Evolutionary conservation across 2,329 filamentous ascomycete species (phyloP), one percentile per base, ranked within the genome.

Genomic region (Biscogniauxia marginata): DNA sequence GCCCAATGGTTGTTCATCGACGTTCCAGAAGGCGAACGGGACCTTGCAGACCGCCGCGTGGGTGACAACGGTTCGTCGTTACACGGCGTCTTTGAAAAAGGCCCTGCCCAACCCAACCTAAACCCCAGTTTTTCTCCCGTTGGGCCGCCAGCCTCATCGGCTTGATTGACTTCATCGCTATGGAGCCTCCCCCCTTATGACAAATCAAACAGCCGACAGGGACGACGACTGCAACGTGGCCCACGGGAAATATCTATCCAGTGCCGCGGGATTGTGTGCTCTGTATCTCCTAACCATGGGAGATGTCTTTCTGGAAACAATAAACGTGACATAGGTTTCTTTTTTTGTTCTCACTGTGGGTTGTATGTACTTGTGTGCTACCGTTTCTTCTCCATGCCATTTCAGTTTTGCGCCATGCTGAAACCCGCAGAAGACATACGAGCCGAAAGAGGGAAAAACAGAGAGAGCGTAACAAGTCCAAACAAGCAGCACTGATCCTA

Each of bases 41-140:
- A 64, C 65, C 64, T 66, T 68, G 64, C 66, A 67, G 56, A 44
- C 48, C 53, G 60, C 58, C 60, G 58, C 64, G 59, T 58, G 56
- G 61, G 55, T 56, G 49, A 56, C 58, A 58, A 58, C 58, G 52
- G 61, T 54, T 53, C 61, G 59, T 58, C 55, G 61, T 68, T 59
- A 62, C 65, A 66, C 65, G 46, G 56, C 66, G 52, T 50, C 56
- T 57, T 66, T 60, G 57, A 62, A 54, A 59, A 64, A 63, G 30
- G 59, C 65, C 60, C 58, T 68, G 63, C 65, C 58, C 63, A 56
- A 60, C 54, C 50, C 61, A 50, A 59, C 48, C 53, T 58, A 39
- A 39, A 39, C 30, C 30, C 30, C 30, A 39, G 24, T 34, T 51
- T 7, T 50, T 49, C 53, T 45, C 55, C 51, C 54, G 61, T 61